A percentile compares a stretch with the other conserved stretches of the same genome.
Evolutionary conservation across 495 filamentous ascomycete genomes (phyloP).

Genomic region (Lepraria neglecta): DNA sequence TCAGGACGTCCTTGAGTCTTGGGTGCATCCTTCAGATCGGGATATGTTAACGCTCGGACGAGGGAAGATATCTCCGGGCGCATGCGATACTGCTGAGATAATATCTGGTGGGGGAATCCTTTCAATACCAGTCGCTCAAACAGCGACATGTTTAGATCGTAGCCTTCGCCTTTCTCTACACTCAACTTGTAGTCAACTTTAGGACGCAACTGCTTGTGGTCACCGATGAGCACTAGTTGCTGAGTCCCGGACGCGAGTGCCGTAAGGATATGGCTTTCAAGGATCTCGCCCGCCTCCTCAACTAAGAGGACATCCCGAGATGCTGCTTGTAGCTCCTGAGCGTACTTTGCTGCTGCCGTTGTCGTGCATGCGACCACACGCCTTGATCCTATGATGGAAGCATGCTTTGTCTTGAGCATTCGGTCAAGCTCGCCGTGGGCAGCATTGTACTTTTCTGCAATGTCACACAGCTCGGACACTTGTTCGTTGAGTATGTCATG

Average conservation of each 20-base stretch:
- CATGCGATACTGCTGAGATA: slow-evolving; percentile 65
- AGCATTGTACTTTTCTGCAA: slow-evolving; percentile 40
- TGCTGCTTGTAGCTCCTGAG: slow-evolving; percentile 45
- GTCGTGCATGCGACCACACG: slow-evolving; percentile 71
- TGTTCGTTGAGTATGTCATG: slow-evolving; percentile 45
- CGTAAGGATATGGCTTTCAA: slow-evolving; percentile 66
- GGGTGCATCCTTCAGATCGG: slow-evolving; percentile 52
- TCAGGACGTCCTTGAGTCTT: slow-evolving; percentile 45
- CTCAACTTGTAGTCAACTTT: slow-evolving; percentile 59
- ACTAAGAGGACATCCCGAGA: slow-evolving; percentile 54
- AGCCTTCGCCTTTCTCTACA: slow-evolving; percentile 62
- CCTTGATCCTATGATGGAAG: slow-evolving; percentile 46
- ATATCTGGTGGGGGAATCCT: slow-evolving; percentile 49
- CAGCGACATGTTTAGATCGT: slow-evolving; percentile 62
- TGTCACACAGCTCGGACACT: slow-evolving; percentile 34
- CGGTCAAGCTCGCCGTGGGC: slow-evolving; percentile 36
- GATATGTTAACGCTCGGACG: slow-evolving; percentile 56
- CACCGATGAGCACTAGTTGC: slow-evolving; percentile 68
- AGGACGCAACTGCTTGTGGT: slow-evolving; percentile 71
- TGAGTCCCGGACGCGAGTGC: slow-evolving; percentile 53
- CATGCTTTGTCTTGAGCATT: slow-evolving; percentile 42
- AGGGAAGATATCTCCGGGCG: slow-evolving; percentile 60
- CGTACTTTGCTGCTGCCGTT: slow-evolving; percentile 62
- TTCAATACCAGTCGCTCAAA: slow-evolving; percentile 62
- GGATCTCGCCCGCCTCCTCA: slow-evolving; percentile 75